phyloP scores from a whole-genome alignment of 129 eudicot genomes.

The sunflower (Helianthus annuus) region HanXRQr2.0-SUNRISE NC_035433.2:140508169-140508668 shows the following conservation, averaged over 20 bases:
- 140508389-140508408: conserved; percentile 67
- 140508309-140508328: conserved; percentile 39
- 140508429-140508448: conserved; percentile 69
- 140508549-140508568: too few relatives aligned
- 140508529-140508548: too few relatives aligned
- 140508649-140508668: too few relatives aligned
- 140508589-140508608: too few relatives aligned
- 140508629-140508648: too few relatives aligned
- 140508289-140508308: conserved; percentile 48
- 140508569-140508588: too few relatives aligned
- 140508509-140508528: too few relatives aligned
- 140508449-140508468: conserved; percentile 68
- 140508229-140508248: background rate
- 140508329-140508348: conserved; percentile 58
- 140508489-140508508: conserved; percentile 50
- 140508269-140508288: background rate
- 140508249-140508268: background rate
- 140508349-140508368: conserved; percentile 70
- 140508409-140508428: conserved; percentile 85
- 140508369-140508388: conserved; percentile 68
- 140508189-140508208: conserved; percentile 50
- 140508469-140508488: conserved; percentile 84
- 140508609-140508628: too few relatives aligned
- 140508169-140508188: conserved; percentile 86
- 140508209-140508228: background rate